Evolutionary conservation across 1,139 yeast species (phyloP).

Genomic region (Diutina mesorugosa): DNA sequence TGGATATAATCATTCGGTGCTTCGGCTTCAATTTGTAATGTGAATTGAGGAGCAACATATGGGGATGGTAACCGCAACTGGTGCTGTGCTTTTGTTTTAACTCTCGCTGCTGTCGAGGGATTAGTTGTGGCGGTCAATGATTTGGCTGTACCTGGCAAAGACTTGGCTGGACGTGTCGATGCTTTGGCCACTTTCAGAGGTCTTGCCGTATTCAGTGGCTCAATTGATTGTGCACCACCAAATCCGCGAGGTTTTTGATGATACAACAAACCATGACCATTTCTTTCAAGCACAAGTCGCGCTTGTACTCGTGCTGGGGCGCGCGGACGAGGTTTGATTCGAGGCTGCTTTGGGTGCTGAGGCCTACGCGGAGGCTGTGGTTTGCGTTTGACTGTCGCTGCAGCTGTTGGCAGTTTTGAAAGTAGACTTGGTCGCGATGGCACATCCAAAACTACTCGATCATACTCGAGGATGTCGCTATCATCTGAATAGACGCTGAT

Average conservation of each 20-base stretch:
- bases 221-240: background rate
- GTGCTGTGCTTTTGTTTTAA: background rate
- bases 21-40: background rate
- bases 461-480: background rate
- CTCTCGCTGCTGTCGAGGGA: background rate
- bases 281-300: background rate
- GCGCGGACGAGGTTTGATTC: background rate
- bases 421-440: background rate
- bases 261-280: background rate
- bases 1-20: background rate
- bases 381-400: background rate
- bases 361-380: background rate
- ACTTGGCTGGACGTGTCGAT: background rate
- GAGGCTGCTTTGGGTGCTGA: background rate
- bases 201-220: background rate
- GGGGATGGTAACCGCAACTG: background rate
- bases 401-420: background rate
- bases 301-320: background rate
- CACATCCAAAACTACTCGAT: background rate
- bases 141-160: too few species aligned
- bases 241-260: background rate
- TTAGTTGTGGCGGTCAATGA: background rate
- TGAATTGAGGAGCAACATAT: background rate
- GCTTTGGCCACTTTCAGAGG: background rate
- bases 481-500: background rate